Evolutionary conservation across 2,329 filamentous ascomycete species (phyloP).

Genomic region (Aureobasidium lini): DNA sequence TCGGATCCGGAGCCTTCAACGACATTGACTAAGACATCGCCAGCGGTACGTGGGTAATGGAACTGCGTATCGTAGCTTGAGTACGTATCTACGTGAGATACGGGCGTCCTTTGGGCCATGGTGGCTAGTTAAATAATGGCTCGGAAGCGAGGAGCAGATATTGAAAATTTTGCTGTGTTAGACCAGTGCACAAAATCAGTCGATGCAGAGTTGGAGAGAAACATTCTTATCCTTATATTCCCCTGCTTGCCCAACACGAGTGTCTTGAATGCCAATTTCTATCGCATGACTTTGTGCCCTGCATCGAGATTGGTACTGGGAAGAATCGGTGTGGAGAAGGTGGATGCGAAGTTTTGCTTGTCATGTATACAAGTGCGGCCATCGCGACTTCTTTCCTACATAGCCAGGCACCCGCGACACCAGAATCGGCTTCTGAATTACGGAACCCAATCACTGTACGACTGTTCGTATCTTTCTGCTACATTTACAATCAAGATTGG

Average conservation of each 20-base stretch:
- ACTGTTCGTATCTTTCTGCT: background rate
- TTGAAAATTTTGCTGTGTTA: too few relatives aligned
- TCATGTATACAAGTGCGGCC: background rate
- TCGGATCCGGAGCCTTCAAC: background rate
- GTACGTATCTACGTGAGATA: background rate
- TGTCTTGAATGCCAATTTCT: background rate
- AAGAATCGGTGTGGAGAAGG: background rate
- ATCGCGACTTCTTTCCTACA: background rate
- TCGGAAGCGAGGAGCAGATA: too few relatives aligned
- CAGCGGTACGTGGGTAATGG: background rate
- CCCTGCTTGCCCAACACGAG: too few relatives aligned
- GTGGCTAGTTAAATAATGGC: background rate
- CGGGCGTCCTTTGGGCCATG: background rate
- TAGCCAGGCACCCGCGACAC: background rate
- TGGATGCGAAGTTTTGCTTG: background rate
- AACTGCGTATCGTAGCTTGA: background rate
- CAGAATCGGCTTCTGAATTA: background rate
- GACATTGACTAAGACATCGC: background rate
- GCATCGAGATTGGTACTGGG: background rate
- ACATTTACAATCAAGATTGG: background rate
- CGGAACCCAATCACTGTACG: background rate
- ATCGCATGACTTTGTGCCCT: conserved; percentile 1
- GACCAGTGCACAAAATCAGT: too few relatives aligned
- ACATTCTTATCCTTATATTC: background rate
- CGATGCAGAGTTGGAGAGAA: too few relatives aligned